These are phyloP conservation scores for Blastobotrys elegans DNA, from an alignment of 1,139 yeast species.

Conservation along the genomic window DNA sequence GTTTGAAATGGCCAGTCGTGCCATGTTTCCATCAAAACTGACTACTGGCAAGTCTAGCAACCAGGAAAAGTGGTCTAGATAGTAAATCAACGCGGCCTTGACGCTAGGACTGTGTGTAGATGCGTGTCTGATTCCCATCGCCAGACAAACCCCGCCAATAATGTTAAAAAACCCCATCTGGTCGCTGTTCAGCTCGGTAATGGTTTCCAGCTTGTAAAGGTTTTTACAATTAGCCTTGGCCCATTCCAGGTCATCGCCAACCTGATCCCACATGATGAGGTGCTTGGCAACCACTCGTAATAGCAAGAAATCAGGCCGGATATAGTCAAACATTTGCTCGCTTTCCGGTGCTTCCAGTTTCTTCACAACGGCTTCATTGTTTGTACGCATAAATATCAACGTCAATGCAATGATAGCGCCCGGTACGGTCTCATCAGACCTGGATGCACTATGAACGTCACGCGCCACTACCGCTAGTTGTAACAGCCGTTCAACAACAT, in stretches of 20 bases:
- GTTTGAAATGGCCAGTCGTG: constrained; percentile 52
- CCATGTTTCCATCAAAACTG: constrained; percentile 57
- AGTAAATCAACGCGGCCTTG: constrained; percentile 53
- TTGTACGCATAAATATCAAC: constrained; percentile 68
- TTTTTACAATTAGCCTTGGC: constrained; percentile 45
- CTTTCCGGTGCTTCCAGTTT: constrained; percentile 62
- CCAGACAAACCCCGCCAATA: constrained; percentile 68
- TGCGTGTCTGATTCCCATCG: constrained; percentile 73
- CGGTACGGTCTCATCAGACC: constrained; percentile 63
- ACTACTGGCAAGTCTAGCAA: constrained; percentile 42
- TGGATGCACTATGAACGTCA: constrained; percentile 62
- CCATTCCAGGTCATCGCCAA: constrained; percentile 56
- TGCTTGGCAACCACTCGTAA: constrained; percentile 64
- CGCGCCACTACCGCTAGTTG: constrained; percentile 57
- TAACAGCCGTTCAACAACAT: constrained; percentile 60
- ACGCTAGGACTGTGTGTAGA: constrained; percentile 59
- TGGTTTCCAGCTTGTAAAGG: constrained; percentile 15
- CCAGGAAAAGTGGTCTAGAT: constrained; percentile 58
- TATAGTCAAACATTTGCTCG: constrained; percentile 59
- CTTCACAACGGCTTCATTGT: constrained; percentile 53
- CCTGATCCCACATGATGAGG: constrained; percentile 72
- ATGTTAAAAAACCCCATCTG: constrained; percentile 60
- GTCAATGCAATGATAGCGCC: constrained; percentile 79
- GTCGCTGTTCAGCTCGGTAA: constrained; percentile 49
- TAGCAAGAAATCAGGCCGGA: constrained; percentile 75